phyloP scores from a whole-genome alignment of 2,329 filamentous ascomycete genomes.

The Arachnomyces sp. region DNA sequence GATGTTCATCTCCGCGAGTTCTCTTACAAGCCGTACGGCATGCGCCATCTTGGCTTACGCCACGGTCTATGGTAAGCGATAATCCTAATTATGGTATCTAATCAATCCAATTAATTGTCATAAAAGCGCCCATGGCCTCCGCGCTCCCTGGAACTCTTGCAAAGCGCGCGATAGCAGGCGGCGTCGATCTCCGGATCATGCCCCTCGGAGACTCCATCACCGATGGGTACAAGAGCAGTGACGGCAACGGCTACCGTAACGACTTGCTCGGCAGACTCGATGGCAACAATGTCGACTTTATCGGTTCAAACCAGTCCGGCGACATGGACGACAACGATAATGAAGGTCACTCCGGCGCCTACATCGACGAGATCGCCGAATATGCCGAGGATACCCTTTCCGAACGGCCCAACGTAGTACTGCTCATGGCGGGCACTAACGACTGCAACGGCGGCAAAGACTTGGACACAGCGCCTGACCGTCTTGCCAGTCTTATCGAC shows the following conservation, averaged over 20 bases:
- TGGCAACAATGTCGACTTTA: slow-evolving; percentile 10
- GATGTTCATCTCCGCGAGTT: no score
- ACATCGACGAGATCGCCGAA: slow-evolving; percentile 22
- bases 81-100: no score
- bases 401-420: slow-evolving; percentile 24
- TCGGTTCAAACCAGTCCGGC: slow-evolving; percentile 7
- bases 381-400: slow-evolving; percentile 12
- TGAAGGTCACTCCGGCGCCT: slow-evolving; percentile 12
- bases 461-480: slow-evolving; percentile 23
- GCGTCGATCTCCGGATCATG: slow-evolving; percentile 16
- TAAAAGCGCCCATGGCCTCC: no score
- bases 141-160: no score
- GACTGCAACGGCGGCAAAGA: slow-evolving; percentile 19
- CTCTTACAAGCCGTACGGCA: no score
- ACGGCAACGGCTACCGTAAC: slow-evolving; percentile 31
- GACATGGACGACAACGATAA: slow-evolving; percentile 23
- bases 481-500: slow-evolving; percentile 27
- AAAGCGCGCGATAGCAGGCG: slow-evolving; percentile 1
- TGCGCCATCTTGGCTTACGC: no score
- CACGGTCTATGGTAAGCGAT: no score
- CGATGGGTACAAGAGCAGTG: slow-evolving; percentile 17
- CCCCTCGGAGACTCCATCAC: slow-evolving; percentile 28
- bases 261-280: slow-evolving; percentile 17
- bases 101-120: no score
- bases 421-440: slow-evolving; percentile 29